Percentiles rank a stretch among this genome's conserved stretches.
These are phyloP conservation scores for Lactarius indigo DNA, from an alignment of 768 basidiomycete species.

Conservation along the genomic window DNA sequence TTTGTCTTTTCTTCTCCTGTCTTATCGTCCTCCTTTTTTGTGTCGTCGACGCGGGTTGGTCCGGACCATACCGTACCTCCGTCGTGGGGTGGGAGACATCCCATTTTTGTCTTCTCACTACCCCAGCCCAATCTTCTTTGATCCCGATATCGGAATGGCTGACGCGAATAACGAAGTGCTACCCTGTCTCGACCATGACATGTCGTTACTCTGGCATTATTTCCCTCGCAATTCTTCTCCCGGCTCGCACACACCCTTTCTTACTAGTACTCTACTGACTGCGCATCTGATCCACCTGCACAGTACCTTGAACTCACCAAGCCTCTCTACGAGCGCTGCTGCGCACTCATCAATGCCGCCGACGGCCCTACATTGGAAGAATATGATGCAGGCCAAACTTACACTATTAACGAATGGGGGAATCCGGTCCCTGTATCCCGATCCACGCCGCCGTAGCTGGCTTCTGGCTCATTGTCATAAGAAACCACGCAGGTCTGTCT, in stretches of 20 bases:
- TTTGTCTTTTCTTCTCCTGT: background rate
- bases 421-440: too few relatives aligned
- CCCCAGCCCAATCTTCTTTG: conserved; percentile 8
- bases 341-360: conserved; percentile 77
- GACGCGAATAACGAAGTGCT: conserved; percentile 2
- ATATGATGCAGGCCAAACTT: too few relatives aligned
- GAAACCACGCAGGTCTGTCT: conserved; percentile 81
- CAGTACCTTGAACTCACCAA: conserved; percentile 74
- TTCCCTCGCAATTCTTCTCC: background rate
- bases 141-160: conserved; percentile 14
- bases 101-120: background rate
- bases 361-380: conserved; percentile 74
- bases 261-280: background rate
- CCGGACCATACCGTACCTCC: background rate
- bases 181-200: background rate
- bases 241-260: background rate
- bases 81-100: background rate
- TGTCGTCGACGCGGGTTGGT: background rate
- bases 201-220: conserved; percentile 14
- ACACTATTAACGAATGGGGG: too few relatives aligned
- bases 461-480: conserved; percentile 96
- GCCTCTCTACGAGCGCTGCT: conserved; percentile 85
- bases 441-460: conserved; percentile 64
- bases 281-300: conserved; percentile 1
- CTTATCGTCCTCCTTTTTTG: background rate